Conservation (phyloP, 2,329 filamentous ascomycete genomes). For the Ophiocordyceps robertsii region DNA sequence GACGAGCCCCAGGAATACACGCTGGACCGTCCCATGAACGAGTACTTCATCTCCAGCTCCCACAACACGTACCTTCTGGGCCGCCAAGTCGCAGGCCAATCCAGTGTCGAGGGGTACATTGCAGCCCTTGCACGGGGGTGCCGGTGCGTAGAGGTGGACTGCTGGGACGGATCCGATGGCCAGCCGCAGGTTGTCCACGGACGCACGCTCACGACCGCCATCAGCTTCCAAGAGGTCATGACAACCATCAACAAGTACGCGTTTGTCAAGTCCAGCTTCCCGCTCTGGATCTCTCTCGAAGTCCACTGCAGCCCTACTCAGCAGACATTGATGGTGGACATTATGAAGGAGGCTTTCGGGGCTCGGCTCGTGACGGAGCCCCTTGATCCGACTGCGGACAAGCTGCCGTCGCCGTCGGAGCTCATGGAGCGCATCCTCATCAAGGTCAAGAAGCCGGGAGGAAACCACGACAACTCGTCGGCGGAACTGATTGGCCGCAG, state of each 20-base stretch:
- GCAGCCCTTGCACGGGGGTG: conserved; percentile 77
- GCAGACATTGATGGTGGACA: conserved; percentile 77
- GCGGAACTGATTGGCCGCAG: conserved; percentile 29
- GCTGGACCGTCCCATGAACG: conserved; percentile 77
- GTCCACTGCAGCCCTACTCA: conserved; percentile 81
- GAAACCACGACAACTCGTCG: conserved; percentile 23
- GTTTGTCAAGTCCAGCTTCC: conserved; percentile 75
- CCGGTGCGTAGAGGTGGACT: conserved; percentile 93
- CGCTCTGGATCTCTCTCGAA: conserved; percentile 88
- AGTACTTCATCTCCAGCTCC: conserved; percentile 96
- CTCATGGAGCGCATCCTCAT: conserved; percentile 74
- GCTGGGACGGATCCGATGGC: conserved; percentile 86
- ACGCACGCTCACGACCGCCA: conserved; percentile 73
- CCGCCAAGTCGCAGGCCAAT: conserved; percentile 76
- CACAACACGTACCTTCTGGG: conserved; percentile 96
- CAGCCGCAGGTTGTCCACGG: conserved; percentile 86
- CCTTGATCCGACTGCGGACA: conserved; percentile 51
- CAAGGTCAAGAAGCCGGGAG: conserved; percentile 75
- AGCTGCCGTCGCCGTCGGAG: conserved; percentile 74
- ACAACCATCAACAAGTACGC: conserved; percentile 90
- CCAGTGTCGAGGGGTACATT: conserved; percentile 92
- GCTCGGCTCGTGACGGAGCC: conserved; percentile 66
- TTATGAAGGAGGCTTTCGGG: conserved; percentile 75
- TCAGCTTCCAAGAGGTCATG: conserved; percentile 85
- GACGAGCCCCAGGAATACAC: conserved; percentile 45